Percentiles rank a stretch among this genome's conserved stretches.
Evolutionary conservation across 129 eudicot genomes (phyloP).

Genomic region (Escallonia rubra): DNA sequence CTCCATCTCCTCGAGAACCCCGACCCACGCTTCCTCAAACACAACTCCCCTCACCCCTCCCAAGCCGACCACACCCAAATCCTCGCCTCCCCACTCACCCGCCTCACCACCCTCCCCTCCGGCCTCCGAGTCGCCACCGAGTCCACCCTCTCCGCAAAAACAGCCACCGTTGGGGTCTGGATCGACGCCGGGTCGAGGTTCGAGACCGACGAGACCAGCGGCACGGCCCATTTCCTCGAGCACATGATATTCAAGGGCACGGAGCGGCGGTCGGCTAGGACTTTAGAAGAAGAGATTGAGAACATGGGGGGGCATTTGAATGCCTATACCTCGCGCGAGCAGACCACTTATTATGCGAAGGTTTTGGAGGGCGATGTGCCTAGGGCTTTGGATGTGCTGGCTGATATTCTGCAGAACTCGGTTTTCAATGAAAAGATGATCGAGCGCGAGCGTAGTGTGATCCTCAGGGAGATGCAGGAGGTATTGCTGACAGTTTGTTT

Average conservation of each 20-base stretch:
- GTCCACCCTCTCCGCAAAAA: conserved; percentile 38
- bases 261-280: conserved; percentile 43
- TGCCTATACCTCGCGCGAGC: conserved; percentile 83
- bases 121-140: conserved; percentile 96
- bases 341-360: conserved; percentile 81
- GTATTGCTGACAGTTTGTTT: conserved; percentile 19
- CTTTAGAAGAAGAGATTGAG: conserved; percentile 87
- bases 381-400: conserved; percentile 49
- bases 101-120: conserved; percentile 72
- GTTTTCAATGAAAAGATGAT: conserved; percentile 60
- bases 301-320: conserved; percentile 97
- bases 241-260: conserved; percentile 92
- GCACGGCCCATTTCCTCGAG: conserved; percentile 81
- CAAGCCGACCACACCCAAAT: conserved; percentile 54
- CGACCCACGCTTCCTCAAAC: conserved; percentile 50
- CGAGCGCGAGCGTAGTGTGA: conserved; percentile 62
- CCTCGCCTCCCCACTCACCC: conserved; percentile 62
- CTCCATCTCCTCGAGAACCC: conserved; percentile 61
- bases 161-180: conserved; percentile 95
- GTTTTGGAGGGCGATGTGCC: conserved; percentile 68
- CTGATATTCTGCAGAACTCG: conserved; percentile 86
- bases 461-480: conserved; percentile 92
- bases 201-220: conserved; percentile 72
- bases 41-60: conserved; percentile 63
- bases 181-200: conserved; percentile 88